Base-by-base conservation (phyloP, 2,329 filamentous ascomycete species). In the Colletotrichum sp. region DNA sequence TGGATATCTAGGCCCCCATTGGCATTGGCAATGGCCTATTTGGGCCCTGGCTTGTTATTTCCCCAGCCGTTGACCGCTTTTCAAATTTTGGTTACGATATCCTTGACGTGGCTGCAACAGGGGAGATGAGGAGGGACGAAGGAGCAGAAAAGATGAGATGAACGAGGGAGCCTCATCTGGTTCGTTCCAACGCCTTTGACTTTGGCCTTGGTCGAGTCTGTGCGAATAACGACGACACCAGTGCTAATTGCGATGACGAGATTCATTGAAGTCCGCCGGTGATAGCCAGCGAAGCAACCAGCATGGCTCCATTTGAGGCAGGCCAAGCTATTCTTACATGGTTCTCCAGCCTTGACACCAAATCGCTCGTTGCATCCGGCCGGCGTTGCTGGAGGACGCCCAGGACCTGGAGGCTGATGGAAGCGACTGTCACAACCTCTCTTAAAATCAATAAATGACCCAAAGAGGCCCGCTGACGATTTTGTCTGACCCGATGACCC, bases 61-160 rank as follows among this genome's bases (percentile, higher is more conserved):
- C 64, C 43, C 58, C 34, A 21, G 34, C 52, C 28, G 28, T 66
- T 69, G 64, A 60, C 58, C 65, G 65, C 65, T 24, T 48, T 60
- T 65, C 34, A 60, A 68, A 61, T 61, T 76, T 76, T 48, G 70
- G 38, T 38, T 57, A 58, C 28, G 21, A 68, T 30, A 76, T 65
- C 70, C 74, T 63, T 66, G 70, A 38, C 58, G 58, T 76, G 70
- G 64, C 71, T 76, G 64, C 34, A 74, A 64, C 64, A 60, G 64
- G 43, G 57, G 70, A 76, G 43, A 73, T 68, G 70, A 69, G 43
- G 63, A 57, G 70, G 64, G 70, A 38, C 48, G 70, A 73, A 43
- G 34, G n/a, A 68, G 64, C 38, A 36, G 67, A 61, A 32, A 63
- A 75, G 70, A 69, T 43, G 65, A 76, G 70, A 76, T 69, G 74